Evolutionary conservation across 176 grass and related monocot genomes (phyloP), one percentile per base, ranked within the genome.

Genomic region (Microstegium vimineum): DNA sequence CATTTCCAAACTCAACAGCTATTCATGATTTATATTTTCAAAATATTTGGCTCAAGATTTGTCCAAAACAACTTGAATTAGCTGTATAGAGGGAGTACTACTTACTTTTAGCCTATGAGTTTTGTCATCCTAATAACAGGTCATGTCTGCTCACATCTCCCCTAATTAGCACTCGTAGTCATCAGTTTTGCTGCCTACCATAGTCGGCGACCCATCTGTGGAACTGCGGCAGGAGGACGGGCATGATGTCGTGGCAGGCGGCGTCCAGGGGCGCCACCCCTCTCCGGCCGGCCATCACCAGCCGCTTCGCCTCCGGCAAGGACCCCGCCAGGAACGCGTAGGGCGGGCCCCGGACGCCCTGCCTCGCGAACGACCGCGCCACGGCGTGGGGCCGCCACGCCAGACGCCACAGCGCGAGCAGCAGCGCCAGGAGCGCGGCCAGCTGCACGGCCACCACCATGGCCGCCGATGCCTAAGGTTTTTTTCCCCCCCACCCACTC

Each of bases 301-400:
- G 79, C 45, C 71, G 47, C 66, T 27, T 86, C 35, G 86, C 71
- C 81, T 89, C 87, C 64, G 25, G 34, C 69, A 89, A 1, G 1
- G 83, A 89, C 30, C 90, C 90, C 0, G 62, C 82, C 71, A 78
- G 52, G 64, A 87, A 81, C 45, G 41, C 51, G 71, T 87, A 89
- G 13, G 52, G 10, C 17, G 90, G 90, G 2, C 90, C 90, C 3
- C 75, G 11, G 23, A 92, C 8, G 6, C 87, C 90, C 74, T 92
- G 87, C 81, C 74, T 13, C 17, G 64, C 69, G 37, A 87, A 84
- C 25, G 41, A 20, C 32, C 46, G n/a, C 10, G 66, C 25, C 28
- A 87, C 74, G 14, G 46, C 45, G 20, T 61, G 83, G 16, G 91
- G 87, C 23, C 77, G 82, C 91, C 81, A 82, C 1, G 42, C 71